Percentiles rank a stretch among this genome's conserved stretches.
These are phyloP conservation scores for Penicillium ochrochloron DNA, from an alignment of 495 filamentous ascomycete genomes.

Conservation along the genomic window DNA sequence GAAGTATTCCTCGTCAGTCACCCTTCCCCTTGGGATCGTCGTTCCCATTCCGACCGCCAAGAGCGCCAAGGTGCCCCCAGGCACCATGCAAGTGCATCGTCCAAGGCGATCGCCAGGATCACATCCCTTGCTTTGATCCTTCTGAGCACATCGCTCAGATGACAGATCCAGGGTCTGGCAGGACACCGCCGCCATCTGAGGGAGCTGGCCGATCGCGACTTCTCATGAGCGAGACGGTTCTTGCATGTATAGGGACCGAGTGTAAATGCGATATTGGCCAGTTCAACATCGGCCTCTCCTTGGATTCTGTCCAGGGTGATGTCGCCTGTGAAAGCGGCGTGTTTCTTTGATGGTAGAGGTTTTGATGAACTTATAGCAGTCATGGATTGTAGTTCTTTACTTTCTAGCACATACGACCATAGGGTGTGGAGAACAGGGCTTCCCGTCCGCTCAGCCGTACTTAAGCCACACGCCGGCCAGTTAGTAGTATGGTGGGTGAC, in stretches of 20 bases:
- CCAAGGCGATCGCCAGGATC: too few relatives aligned
- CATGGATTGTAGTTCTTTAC: too few relatives aligned
- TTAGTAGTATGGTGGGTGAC: too few relatives aligned
- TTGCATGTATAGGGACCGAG: not conserved
- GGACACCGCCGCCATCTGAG: not conserved
- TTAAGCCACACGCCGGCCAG: too few relatives aligned
- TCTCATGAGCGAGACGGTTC: not conserved
- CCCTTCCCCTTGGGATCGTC: not conserved
- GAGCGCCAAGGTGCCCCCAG: not conserved
- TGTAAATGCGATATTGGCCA: not conserved
- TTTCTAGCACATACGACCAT: too few relatives aligned
- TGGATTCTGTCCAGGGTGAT: not conserved
- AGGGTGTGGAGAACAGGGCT: too few relatives aligned
- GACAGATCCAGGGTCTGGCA: not conserved
- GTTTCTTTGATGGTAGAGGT: too few relatives aligned
- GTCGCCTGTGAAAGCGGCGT: not conserved
- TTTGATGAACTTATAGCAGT: too few relatives aligned
- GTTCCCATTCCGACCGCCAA: not conserved
- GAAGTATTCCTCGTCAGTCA: not conserved
- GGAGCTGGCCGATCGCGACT: not conserved
- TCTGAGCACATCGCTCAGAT: not conserved
- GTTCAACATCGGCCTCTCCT: not conserved
- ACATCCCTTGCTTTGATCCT: not conserved
- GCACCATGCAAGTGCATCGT: too few relatives aligned
- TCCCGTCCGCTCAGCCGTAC: too few relatives aligned